phyloP scores from a whole-genome alignment of 352 stramenopile genomes.

The Phytophthora tubulina region DNA sequence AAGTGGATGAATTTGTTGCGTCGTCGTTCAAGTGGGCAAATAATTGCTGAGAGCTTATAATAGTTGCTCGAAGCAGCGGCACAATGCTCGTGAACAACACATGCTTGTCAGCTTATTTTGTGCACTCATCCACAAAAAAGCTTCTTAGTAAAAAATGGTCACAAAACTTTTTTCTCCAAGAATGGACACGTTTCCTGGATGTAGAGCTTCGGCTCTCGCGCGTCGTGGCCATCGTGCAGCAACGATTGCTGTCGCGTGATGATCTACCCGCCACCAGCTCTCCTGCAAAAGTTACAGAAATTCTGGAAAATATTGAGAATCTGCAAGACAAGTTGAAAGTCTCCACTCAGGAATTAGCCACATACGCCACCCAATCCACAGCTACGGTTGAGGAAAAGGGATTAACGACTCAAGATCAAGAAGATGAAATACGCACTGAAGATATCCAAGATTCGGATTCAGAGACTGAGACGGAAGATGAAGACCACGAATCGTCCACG shows the following conservation, averaged over 20 bases:
- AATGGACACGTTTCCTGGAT: constrained; percentile 1
- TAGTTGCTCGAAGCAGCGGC: no score
- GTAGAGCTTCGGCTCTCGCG: constrained; percentile 12
- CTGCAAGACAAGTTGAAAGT: constrained; percentile 11
- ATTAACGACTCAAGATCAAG: neutral
- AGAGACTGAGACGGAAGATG: constrained; percentile 17
- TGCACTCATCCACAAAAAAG: no score
- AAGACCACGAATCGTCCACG: neutral
- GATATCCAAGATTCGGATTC: neutral
- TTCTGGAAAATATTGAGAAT: constrained; percentile 10
- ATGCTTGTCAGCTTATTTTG: no score
- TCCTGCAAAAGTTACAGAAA: neutral
- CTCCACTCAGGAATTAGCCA: constrained; percentile 1
- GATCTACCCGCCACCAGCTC: neutral
- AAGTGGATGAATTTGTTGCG: no score
- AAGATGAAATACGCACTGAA: neutral
- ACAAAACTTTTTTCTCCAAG: neutral
- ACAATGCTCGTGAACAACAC: no score
- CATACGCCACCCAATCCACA: constrained; percentile 1
- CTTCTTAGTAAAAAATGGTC: no score
- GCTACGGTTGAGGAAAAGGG: neutral
- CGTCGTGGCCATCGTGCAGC: neutral
- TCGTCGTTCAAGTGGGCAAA: no score
- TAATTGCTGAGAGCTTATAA: no score
- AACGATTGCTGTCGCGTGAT: neutral